Evolutionary conservation across 768 basidiomycete species (phyloP).

Genomic region (Obba rivulosa): DNA sequence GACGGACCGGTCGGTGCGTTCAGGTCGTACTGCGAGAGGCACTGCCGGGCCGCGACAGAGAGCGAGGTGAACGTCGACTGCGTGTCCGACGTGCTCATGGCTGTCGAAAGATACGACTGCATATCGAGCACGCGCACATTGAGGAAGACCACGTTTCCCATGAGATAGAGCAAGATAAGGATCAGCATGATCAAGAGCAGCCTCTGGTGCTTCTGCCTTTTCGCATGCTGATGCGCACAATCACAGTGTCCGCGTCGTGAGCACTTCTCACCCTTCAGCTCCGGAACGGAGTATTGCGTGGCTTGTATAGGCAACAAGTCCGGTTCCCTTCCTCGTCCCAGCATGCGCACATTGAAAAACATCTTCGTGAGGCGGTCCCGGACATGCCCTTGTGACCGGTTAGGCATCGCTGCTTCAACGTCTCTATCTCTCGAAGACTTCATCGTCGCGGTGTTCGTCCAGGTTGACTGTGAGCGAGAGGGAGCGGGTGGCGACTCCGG

Average conservation of each 20-base stretch:
- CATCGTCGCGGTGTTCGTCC: conserved; percentile 19
- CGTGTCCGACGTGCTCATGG: conserved; percentile 12
- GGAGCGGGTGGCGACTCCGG: conserved; percentile 34
- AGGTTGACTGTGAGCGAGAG: conserved; percentile 22
- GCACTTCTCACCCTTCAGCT: conserved; percentile 33
- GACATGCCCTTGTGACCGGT: too few species aligned
- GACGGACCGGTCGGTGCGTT: conserved; percentile 38
- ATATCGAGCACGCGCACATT: conserved; percentile 27
- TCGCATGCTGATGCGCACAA: conserved; percentile 19
- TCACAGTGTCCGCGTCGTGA: conserved; percentile 6
- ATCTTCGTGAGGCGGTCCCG: conserved; percentile 30
- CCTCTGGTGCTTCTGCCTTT: conserved; percentile 25
- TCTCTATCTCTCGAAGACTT: conserved; percentile 21
- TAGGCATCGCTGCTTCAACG: conserved; percentile 18
- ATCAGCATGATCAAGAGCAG: conserved; percentile 29
- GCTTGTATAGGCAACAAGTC: conserved; percentile 22
- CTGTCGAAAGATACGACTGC: background rate
- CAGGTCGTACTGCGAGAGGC: conserved; percentile 39
- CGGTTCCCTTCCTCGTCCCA: conserved; percentile 21
- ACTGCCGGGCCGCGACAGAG: conserved; percentile 37
- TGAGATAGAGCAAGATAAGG: conserved; percentile 36
- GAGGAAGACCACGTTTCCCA: conserved; percentile 35
- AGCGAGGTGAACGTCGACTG: conserved; percentile 25
- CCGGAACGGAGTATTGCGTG: conserved; percentile 19
- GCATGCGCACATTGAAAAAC: conserved; percentile 31